phyloP scores from a whole-genome alignment of 345 rosid genomes.

The Salix exigua region DNA sequence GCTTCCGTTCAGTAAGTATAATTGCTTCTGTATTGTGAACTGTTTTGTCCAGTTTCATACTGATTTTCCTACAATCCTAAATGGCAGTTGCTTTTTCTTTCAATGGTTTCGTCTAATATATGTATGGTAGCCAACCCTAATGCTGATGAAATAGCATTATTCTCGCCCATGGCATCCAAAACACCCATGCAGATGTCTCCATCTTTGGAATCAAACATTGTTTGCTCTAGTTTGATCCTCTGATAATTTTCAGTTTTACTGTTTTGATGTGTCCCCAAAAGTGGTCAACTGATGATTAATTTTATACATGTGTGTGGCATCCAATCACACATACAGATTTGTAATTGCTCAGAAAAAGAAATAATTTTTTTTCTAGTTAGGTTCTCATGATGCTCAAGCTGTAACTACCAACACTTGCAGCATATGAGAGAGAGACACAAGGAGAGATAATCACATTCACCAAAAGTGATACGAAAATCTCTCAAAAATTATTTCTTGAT shows the following conservation, averaged over 20 bases:
- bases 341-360: neutral
- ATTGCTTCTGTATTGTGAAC: neutral
- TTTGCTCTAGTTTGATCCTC: neutral
- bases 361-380: neutral
- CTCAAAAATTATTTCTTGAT: no score
- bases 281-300: neutral
- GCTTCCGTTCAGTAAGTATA: conserved; percentile 68
- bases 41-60: neutral
- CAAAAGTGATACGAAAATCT: no score
- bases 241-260: neutral
- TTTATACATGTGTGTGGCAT: neutral
- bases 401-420: neutral
- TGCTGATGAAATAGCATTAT: neutral
- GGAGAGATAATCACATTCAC: no score
- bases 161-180: neutral
- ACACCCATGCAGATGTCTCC: neutral
- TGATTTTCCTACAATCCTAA: neutral
- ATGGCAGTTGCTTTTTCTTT: neutral
- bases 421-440: no score
- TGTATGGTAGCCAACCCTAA: neutral
- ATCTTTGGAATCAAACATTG: neutral
- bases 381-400: neutral
- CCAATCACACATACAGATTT: neutral
- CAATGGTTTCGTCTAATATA: neutral
- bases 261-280: neutral